Base-by-base conservation (phyloP, 2,329 filamentous ascomycete species). In the Exophiala dermatitidis region DNA sequence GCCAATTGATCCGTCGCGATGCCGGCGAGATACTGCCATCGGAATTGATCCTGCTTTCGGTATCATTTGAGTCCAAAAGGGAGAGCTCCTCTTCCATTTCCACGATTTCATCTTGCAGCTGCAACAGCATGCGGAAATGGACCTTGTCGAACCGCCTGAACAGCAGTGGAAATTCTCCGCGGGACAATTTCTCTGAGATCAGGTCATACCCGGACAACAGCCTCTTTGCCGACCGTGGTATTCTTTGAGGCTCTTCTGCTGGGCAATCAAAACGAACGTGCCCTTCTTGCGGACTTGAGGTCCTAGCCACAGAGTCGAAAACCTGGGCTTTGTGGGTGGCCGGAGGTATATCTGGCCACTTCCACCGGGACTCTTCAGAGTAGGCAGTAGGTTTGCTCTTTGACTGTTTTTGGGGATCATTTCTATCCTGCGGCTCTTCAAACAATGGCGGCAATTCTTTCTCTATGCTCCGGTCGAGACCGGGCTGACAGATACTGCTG, bases 111-210 rank as follows among this genome's bases (percentile, higher is more conserved):
- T 95, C 89, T 68, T 95, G 90, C 10, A 95, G 75, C 58, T 93
- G 84, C 0, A 95, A 74, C 2, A 96, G 72, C 2, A 95, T 72
- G 2, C 90, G 83, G 66, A 95, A 89, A 63, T 93, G 90, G 12
- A 95, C 72, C 7, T 81, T 78, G 66, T 88, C 84, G 64, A 96
- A 96, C 52, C 84, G 84, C 41, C 90, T 82, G 67, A 95, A 95
- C 54, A 95, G 78, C 1, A 88, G 88, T 2, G 68, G 65, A 8
- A 69, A 63, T 32, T 52, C 57, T 30, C 60, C 68, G 60, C 58
- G 61, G 4, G 76, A 73, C 3, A 86, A 66, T 46, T 74, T 76
- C 1, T 77, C 73, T 1, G 84, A 81, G 6, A 87, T 67, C 2
- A 81, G 71, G 59, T 85, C 80, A 62, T 87, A 86, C 19, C 58